Conservation (phyloP, 495 filamentous ascomycete species). For the Aspergillus nidulans region DNA sequence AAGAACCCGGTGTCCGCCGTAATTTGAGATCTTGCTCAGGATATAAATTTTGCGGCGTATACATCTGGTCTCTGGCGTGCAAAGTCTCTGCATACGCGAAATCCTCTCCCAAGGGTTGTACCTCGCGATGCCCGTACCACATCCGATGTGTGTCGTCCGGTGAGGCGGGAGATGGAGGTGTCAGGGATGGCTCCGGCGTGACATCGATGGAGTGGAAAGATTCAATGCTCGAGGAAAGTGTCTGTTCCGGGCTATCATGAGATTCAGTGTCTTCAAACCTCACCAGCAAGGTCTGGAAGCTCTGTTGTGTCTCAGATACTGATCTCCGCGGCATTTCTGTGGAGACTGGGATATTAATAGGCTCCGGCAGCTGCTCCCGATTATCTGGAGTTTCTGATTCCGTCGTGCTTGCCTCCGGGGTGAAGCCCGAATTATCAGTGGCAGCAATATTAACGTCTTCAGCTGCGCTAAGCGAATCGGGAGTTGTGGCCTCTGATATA, state of each 20-base stretch:
- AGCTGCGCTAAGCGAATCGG: slow-evolving; percentile 28
- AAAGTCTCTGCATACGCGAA: slow-evolving; percentile 1
- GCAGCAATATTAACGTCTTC: slow-evolving; percentile 37
- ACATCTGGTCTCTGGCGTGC: not conserved
- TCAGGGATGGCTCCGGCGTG: slow-evolving; percentile 14
- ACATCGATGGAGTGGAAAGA: slow-evolving; percentile 58
- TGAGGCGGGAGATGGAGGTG: slow-evolving; percentile 23
- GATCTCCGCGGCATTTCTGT: slow-evolving; percentile 20
- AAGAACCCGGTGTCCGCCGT: not conserved
- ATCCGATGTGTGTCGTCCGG: slow-evolving; percentile 26
- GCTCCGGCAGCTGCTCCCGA: slow-evolving; percentile 15
- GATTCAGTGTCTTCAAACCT: slow-evolving; percentile 38
- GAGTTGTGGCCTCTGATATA: slow-evolving; percentile 17
- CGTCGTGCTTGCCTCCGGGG: slow-evolving; percentile 23
- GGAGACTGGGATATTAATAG: slow-evolving; percentile 19
- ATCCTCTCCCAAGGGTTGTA: not conserved
- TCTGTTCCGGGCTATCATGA: slow-evolving; percentile 28
- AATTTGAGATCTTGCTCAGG: slow-evolving; percentile 3
- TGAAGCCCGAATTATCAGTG: slow-evolving; percentile 36
- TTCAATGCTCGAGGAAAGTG: slow-evolving; percentile 54
- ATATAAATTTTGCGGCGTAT: not conserved
- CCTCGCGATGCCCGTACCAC: too few species aligned
- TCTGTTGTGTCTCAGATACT: slow-evolving; percentile 39
- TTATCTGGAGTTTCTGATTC: slow-evolving; percentile 26
- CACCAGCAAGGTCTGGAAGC: slow-evolving; percentile 40